Evolutionary conservation across 495 filamentous ascomycete species (phyloP).

Genomic region (Aspergillus saccharolyticus): DNA sequence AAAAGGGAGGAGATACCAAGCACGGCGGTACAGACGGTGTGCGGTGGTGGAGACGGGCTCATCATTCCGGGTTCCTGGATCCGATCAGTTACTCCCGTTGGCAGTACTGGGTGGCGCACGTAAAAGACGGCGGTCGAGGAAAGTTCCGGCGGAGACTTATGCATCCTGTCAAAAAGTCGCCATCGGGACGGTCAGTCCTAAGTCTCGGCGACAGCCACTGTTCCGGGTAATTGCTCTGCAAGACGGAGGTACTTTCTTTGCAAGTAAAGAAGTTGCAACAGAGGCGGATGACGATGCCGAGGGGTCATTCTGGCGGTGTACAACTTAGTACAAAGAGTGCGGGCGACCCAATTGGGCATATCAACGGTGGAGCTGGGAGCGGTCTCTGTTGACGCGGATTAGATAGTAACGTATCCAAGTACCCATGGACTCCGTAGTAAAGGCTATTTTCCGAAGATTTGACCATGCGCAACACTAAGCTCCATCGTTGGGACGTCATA

Average conservation of each 20-base stretch:
- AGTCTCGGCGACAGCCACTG: background rate
- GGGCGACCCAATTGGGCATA: slow-evolving; percentile 15
- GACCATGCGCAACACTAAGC: too few relatives aligned
- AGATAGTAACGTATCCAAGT: background rate
- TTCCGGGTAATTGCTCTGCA: slow-evolving; percentile 6
- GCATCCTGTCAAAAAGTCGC: background rate
- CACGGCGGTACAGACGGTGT: background rate
- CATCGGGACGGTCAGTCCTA: background rate
- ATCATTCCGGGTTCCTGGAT: slow-evolving; percentile 1
- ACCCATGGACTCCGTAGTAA: too few relatives aligned
- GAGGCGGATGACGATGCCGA: slow-evolving; percentile 15
- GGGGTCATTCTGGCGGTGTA: slow-evolving; percentile 22
- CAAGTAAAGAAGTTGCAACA: too few relatives aligned
- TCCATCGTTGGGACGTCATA: too few relatives aligned
- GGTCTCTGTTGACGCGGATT: background rate
- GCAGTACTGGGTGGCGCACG: background rate
- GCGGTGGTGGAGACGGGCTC: background rate
- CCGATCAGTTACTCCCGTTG: too few relatives aligned
- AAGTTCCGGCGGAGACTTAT: background rate
- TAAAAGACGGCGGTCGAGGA: background rate
- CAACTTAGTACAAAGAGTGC: slow-evolving; percentile 6
- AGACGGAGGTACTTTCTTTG: too few relatives aligned
- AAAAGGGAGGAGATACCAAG: background rate
- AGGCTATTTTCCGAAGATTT: too few relatives aligned
- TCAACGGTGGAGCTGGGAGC: slow-evolving; percentile 12